These are phyloP conservation scores for Botrytis fragariae DNA, from an alignment of 2,329 filamentous ascomycete genomes.

Conservation along the genomic window DNA sequence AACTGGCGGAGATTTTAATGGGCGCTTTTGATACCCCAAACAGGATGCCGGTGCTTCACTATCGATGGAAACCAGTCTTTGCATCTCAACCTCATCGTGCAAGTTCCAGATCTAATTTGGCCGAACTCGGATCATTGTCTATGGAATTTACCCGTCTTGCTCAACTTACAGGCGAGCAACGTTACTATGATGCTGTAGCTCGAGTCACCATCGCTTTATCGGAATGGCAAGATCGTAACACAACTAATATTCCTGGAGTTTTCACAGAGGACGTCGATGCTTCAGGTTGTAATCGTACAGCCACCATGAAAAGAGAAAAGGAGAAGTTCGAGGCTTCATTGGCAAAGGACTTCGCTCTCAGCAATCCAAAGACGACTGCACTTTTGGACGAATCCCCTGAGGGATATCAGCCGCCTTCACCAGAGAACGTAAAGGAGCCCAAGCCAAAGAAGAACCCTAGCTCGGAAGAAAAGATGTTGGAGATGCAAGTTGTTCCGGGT, in stretches of 20 bases:
- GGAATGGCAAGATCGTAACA: constrained; percentile 64
- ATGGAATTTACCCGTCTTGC: constrained; percentile 89
- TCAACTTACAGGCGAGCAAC: constrained; percentile 75
- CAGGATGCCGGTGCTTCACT: constrained; percentile 82
- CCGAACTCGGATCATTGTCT: constrained; percentile 64
- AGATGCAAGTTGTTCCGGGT: constrained; percentile 35
- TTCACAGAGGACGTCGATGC: constrained; percentile 78
- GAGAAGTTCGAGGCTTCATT: constrained; percentile 11
- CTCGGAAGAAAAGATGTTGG: constrained; percentile 26
- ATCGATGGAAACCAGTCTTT: constrained; percentile 69
- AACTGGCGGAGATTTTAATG: constrained; percentile 69
- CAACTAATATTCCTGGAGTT: constrained; percentile 68
- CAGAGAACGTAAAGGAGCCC: constrained; percentile 26
- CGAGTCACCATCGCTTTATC: constrained; percentile 80
- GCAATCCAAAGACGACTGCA: constrained; percentile 13
- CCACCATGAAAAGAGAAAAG: not conserved
- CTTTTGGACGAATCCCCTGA: constrained; percentile 26
- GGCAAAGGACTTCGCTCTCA: constrained; percentile 19
- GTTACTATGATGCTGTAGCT: constrained; percentile 87
- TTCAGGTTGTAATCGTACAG: constrained; percentile 65
- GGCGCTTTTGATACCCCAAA: constrained; percentile 84
- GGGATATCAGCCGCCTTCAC: constrained; percentile 36
- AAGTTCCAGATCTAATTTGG: constrained; percentile 52
- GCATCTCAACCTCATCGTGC: constrained; percentile 64
- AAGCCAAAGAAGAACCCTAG: constrained; percentile 28